A percentile compares a stretch with the other conserved stretches of the same genome.
These are phyloP conservation scores for Teunomyces stri DNA, from an alignment of 805 yeast genomes.

Conservation along the genomic window DNA sequence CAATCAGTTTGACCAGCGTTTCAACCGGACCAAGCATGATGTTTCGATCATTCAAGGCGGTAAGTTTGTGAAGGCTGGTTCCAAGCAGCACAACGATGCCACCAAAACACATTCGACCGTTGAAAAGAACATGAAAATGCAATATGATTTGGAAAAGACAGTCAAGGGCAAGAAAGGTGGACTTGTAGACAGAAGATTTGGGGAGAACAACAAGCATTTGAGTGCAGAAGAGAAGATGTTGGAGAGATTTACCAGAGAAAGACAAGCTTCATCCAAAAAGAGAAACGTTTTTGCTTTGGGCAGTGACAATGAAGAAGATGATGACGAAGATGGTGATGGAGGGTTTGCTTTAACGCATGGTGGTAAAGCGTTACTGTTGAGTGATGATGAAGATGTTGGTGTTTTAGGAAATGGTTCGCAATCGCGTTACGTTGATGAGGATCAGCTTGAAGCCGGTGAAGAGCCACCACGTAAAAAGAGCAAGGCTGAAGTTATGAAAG, in stretches of 20 bases:
- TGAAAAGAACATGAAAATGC: conserved; percentile 45
- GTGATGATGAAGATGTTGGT: conserved; percentile 50
- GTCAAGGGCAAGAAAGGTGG: conserved; percentile 74
- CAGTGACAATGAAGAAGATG: conserved; percentile 71
- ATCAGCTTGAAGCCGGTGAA: conserved; percentile 23
- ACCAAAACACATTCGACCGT: conserved; percentile 35
- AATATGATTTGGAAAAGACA: conserved; percentile 64
- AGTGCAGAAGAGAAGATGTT: conserved; percentile 92
- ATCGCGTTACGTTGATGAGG: conserved; percentile 39
- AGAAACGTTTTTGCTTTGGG: conserved; percentile 52
- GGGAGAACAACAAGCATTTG: conserved; percentile 70
- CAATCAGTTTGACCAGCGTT: conserved; percentile 84
- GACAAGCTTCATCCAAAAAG: conserved; percentile 61
- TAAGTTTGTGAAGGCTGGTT: conserved; percentile 43
- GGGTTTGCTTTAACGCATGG: conserved; percentile 68
- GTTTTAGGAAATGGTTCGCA: conserved; percentile 23
- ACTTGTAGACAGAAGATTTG: conserved; percentile 83
- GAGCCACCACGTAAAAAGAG: conserved; percentile 63
- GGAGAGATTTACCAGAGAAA: conserved; percentile 88
- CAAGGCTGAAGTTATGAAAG: conserved; percentile 83
- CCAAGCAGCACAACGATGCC: conserved; percentile 35
- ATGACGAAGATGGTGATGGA: conserved; percentile 40
- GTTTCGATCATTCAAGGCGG: conserved; percentile 40
- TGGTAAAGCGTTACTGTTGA: conserved; percentile 63
- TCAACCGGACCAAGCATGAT: conserved; percentile 63